phyloP scores from a whole-genome alignment of 257 asterid genomes.

The Solanum clarkiae region DNA sequence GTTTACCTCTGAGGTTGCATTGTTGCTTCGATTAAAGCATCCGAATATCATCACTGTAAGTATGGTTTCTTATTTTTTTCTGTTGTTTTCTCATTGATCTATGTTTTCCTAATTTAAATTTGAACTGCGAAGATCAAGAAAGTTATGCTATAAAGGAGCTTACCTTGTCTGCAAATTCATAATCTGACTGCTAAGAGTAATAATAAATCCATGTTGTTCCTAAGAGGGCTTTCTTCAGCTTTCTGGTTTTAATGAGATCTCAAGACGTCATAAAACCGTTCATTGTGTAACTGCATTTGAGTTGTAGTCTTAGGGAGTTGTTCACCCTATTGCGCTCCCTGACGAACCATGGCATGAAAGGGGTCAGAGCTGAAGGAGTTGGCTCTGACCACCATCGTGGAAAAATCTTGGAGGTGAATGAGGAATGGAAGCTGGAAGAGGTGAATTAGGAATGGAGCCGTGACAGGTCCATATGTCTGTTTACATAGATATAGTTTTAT shows the following conservation, averaged over 20 bases:
- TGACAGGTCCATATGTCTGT: background rate
- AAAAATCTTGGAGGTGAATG: background rate
- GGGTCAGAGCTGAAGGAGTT: background rate
- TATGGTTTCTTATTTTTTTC: background rate
- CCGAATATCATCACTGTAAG: slow-evolving; percentile 92
- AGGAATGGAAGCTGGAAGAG: background rate
- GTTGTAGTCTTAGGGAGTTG: background rate
- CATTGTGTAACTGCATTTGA: background rate
- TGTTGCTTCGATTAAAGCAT: slow-evolving; percentile 68
- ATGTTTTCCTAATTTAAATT: background rate
- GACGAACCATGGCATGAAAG: background rate
- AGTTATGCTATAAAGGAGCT: too few relatives aligned
- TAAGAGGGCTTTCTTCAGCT: background rate
- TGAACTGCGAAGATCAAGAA: background rate
- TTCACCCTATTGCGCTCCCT: background rate
- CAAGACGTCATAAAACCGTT: background rate
- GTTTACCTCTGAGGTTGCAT: slow-evolving; percentile 79
- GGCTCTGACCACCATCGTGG: background rate
- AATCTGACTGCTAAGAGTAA: too few relatives aligned
- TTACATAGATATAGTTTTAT: background rate
- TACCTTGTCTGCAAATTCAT: too few relatives aligned
- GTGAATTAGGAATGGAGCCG: background rate
- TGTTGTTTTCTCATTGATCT: background rate
- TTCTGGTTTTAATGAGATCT: background rate
- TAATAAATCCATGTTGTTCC: background rate